Base-by-base conservation (phyloP, 768 basidiomycete genomes). In the Nevesoporus exiguus region DNA sequence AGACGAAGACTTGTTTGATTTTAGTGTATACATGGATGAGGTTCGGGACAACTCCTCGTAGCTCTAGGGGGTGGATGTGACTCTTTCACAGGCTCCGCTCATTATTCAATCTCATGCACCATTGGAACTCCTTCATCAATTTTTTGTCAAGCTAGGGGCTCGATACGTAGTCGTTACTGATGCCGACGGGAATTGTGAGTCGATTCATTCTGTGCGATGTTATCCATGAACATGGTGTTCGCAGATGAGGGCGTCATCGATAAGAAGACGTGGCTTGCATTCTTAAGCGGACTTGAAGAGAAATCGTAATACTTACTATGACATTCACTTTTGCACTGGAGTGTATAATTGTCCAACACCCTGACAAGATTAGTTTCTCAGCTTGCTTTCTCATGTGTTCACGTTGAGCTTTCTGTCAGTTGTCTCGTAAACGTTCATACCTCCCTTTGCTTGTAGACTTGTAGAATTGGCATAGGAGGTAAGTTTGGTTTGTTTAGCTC, bases 141-240 rank as follows among this genome's bases (percentile, higher is more conserved):
- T 96, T 66, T 98, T 98, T 63, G 86, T 85, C 54, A 98, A 98
- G 69, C 81, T 98, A 19, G 97, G 97, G 0, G 90, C 93, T 11
- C 81, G 92, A 60, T 94, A 96, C 63, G 82, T 98, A 21, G 77
- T 98, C 25, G 83, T 97, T 7, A 86, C 82, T 1, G 90, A 97
- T 66, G 73, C 80, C 2, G 84, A 92, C 48, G 95, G 95, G 7
- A 72, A 84, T 42, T 98, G 91, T 93, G 66, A 66, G 86, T 48
- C 11, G 67, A 30, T 48, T 34, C 30, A 15, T 43, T 34, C 46
- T 50, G 24, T 46, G 31, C 22, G 33, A 49, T 11, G 54, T 19
- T 15, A 4, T 54, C 25, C 31, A 29, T 41, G 1, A 47, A 3
- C 13, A 47, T 29, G 45, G 21, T 15, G 27, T 29, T 25, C 39